phyloP scores from a whole-genome alignment of 2,329 filamentous ascomycete genomes.

The Orbilia oligospora region DNA sequence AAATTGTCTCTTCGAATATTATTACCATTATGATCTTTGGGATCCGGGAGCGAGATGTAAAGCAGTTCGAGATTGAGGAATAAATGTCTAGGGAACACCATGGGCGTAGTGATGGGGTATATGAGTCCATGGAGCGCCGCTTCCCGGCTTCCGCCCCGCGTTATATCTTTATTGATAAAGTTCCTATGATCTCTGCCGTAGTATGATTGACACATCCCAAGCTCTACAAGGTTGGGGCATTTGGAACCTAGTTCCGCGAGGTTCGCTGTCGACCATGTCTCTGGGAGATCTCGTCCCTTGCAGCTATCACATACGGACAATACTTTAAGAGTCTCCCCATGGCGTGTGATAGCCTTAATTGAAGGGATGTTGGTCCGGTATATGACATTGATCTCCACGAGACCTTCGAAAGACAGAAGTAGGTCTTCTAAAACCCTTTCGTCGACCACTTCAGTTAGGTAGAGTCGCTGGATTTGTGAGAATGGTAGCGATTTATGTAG shows the following conservation, averaged over 20 bases:
- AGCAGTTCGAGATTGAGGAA: neutral
- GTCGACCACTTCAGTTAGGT: neutral
- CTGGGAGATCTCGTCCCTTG: neutral
- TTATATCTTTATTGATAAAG: neutral
- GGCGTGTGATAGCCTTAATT: neutral
- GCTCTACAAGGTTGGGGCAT: neutral
- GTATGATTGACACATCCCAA: neutral
- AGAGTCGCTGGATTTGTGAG: slow-evolving; percentile 2
- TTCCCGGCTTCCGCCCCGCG: too few species aligned
- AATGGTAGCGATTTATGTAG: neutral
- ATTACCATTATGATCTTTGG: neutral
- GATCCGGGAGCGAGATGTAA: neutral
- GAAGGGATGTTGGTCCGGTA: neutral
- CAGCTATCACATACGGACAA: neutral
- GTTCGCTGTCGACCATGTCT: neutral
- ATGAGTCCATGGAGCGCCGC: neutral
- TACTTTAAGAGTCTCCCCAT: neutral
- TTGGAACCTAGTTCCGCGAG: neutral
- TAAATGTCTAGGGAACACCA: neutral
- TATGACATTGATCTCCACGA: neutral
- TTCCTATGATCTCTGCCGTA: neutral
- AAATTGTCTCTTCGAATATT: neutral
- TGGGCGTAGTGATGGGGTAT: neutral
- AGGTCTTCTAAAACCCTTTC: neutral
- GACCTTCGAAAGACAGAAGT: neutral